phyloP scores from a whole-genome alignment of 2,329 filamentous ascomycete species.

The Cladosporium sp. region DNA sequence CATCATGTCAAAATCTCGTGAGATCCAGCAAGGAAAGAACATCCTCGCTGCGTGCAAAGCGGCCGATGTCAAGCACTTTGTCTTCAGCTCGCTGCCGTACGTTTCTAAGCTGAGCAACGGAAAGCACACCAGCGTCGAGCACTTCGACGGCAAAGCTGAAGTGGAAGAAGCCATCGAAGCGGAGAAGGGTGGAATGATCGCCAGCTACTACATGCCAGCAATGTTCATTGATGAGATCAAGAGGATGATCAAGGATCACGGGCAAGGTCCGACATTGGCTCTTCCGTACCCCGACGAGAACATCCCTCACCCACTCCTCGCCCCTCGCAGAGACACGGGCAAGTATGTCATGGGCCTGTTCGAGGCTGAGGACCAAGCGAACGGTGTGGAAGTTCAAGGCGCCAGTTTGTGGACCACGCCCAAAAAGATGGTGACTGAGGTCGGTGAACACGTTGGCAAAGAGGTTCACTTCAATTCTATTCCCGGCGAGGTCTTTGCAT shows the following conservation, averaged over 20 bases:
- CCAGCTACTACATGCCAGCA: constrained; percentile 24
- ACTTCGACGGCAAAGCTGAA: constrained; percentile 37
- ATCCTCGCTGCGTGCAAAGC: constrained; percentile 31
- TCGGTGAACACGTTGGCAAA: constrained; percentile 21
- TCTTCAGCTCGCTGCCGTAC: constrained; percentile 34
- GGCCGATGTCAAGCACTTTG: constrained; percentile 34
- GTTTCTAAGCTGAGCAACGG: constrained; percentile 30
- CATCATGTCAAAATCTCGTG: constrained; percentile 26
- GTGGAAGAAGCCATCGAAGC: constrained; percentile 32
- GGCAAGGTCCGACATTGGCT: constrained; percentile 20
- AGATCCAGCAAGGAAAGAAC: constrained; percentile 31
- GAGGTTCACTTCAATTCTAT: constrained; percentile 24
- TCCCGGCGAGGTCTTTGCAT: constrained; percentile 21
- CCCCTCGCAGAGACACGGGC: constrained; percentile 23
- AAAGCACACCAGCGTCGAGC: constrained; percentile 29
- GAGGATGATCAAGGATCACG: constrained; percentile 17
- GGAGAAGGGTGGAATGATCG: constrained; percentile 24
- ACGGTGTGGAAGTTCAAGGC: constrained; percentile 25
- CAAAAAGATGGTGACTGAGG: constrained; percentile 22
- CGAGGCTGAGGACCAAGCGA: constrained; percentile 21
- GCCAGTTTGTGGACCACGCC: constrained; percentile 28
- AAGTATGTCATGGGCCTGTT: constrained; percentile 29
- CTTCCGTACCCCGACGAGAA: constrained; percentile 23
- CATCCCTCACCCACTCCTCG: constrained; percentile 26
- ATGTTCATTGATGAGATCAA: constrained; percentile 21